Evolutionary conservation across 164 flowering plant genomes (phyloP).

Genomic region (Cinnamomum chago): DNA sequence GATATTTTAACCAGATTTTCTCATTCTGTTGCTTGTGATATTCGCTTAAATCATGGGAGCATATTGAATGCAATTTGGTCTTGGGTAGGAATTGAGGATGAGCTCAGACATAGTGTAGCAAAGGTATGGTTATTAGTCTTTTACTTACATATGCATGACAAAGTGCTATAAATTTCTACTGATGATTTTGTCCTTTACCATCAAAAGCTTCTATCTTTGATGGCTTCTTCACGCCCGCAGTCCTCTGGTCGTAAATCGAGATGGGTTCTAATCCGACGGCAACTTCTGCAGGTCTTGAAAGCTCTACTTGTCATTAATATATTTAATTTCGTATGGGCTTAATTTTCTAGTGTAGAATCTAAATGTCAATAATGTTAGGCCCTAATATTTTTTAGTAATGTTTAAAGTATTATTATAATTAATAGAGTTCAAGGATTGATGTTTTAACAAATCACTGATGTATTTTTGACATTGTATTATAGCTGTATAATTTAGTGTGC

Average conservation of each 20-base stretch:
- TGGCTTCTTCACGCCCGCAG: conserved; percentile 80
- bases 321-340: neutral
- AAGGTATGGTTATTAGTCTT: conserved; percentile 44
- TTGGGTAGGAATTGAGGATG: conserved; percentile 79
- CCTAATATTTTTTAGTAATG: neutral
- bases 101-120: conserved; percentile 73
- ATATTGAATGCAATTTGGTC: conserved; percentile 87
- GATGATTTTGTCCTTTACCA: conserved; percentile 12
- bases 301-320: neutral
- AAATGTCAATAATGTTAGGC: neutral
- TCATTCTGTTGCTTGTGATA: conserved; percentile 55
- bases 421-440: neutral
- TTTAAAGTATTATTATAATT: neutral
- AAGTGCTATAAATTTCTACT: neutral
- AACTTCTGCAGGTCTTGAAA: conserved; percentile 75
- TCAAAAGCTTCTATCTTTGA: conserved; percentile 73
- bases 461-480: neutral
- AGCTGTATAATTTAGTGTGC: too few relatives aligned
- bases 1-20: conserved; percentile 55
- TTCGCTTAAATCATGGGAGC: conserved; percentile 78
- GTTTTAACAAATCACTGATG: neutral
- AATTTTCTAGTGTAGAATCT: neutral
- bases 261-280: conserved; percentile 83
- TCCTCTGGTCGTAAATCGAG: conserved; percentile 70
- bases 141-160: neutral